phyloP scores from a whole-genome alignment of 371 early-diverging fungal species.

The Syncephalastrum racemosum region DNA sequence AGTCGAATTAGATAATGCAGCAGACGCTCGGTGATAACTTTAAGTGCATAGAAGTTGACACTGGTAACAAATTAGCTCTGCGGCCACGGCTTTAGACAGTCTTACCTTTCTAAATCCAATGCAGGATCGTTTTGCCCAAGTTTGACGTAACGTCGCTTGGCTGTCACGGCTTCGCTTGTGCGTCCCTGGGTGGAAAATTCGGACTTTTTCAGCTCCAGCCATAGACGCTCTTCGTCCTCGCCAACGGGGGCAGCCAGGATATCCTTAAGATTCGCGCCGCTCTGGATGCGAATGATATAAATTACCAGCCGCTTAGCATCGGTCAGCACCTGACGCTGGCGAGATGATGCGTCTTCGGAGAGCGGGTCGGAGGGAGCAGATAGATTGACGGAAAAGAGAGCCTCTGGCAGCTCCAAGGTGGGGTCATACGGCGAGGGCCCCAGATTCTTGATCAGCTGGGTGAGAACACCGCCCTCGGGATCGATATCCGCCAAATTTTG shows the following conservation, averaged over 20 bases:
- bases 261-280: conserved; percentile 77
- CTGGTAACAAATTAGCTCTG: conserved; percentile 15
- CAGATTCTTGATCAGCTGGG: conserved; percentile 79
- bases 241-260: conserved; percentile 77
- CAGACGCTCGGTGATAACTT: conserved; percentile 31
- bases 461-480: conserved; percentile 71
- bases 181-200: conserved; percentile 26
- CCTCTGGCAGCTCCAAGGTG: conserved; percentile 52
- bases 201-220: conserved; percentile 54
- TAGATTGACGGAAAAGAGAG: conserved; percentile 71
- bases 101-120: conserved; percentile 39
- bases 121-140: conserved; percentile 29
- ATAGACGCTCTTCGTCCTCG: conserved; percentile 71
- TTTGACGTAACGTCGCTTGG: conserved; percentile 34
- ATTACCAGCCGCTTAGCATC: conserved; percentile 91
- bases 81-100: too few relatives aligned
- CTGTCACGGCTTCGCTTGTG: conserved; percentile 5
- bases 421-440: conserved; percentile 70
- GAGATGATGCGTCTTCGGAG: conserved; percentile 64
- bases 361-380: conserved; percentile 65
- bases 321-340: conserved; percentile 70
- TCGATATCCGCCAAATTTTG: conserved; percentile 70
- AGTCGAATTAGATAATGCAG: conserved; percentile 39
- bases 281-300: conserved; percentile 80
- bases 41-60: conserved; percentile 34